Percentiles rank a stretch among this genome's conserved stretches.
phyloP scores from a whole-genome alignment of 768 basidiomycete species.

The Coprinellus micaceus region DNA sequence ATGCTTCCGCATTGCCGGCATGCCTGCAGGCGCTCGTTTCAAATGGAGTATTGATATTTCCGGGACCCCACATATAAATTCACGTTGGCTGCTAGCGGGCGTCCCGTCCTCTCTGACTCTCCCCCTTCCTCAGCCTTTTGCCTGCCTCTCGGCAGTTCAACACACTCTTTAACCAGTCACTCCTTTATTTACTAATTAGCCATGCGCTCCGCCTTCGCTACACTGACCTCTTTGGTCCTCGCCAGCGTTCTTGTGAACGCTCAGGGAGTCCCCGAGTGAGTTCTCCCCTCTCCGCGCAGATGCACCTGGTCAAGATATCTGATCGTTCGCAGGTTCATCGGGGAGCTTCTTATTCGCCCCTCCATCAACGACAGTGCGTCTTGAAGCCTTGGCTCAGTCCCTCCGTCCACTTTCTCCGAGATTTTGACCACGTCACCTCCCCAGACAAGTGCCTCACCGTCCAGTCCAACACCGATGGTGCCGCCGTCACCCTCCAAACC shows the following conservation, averaged over 20 bases:
- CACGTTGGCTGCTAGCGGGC: too few relatives aligned
- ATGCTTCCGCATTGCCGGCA: too few relatives aligned
- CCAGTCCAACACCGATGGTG: conserved; percentile 45
- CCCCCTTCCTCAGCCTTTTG: too few relatives aligned
- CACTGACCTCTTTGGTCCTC: background rate
- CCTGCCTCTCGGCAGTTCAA: too few relatives aligned
- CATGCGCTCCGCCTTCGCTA: background rate
- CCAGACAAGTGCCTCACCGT: conserved; percentile 52
- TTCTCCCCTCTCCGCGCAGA: background rate
- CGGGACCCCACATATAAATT: too few relatives aligned
- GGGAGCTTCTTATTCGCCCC: conserved; percentile 3
- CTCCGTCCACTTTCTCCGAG: background rate
- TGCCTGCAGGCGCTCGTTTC: too few relatives aligned
- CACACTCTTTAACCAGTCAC: background rate
- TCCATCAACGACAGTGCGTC: conserved; percentile 5
- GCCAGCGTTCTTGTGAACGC: conserved; percentile 3
- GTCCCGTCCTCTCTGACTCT: too few relatives aligned
- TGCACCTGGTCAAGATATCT: background rate
- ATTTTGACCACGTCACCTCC: background rate
- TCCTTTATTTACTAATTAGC: background rate
- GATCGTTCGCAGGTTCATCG: background rate
- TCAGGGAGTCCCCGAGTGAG: conserved; percentile 8
- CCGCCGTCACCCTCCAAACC: conserved; percentile 42
- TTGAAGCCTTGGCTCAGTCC: background rate
- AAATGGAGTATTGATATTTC: too few relatives aligned